Evolutionary conservation across 2,329 filamentous ascomycete species (phyloP), one percentile per base, ranked within the genome.

Genomic region (Beauveria australis): DNA sequence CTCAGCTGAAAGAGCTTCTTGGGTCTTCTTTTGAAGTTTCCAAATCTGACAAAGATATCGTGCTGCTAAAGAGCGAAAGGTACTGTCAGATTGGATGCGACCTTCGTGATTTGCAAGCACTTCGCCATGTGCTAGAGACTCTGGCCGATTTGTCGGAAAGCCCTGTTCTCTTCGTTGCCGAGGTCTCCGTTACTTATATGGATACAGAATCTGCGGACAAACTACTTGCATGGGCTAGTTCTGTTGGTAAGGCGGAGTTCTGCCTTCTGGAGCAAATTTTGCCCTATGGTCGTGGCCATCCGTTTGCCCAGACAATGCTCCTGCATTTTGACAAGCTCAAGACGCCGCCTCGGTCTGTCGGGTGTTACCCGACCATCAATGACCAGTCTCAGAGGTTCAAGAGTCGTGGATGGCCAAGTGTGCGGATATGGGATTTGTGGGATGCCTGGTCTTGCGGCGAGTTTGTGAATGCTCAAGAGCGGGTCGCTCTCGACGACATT

Each of bases 141-240:
- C 78, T 88, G 49, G 70, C 91, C 2, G 76, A 87, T 44, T 70
- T 87, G 18, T 70, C 79, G 1, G 75, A 82, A 8, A 85, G 82
- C 62, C 78, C 81, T 3, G 81, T 96, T 2, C 76, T 97, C 26
- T 96, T 94, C 67, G 82, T 92, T 28, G 92, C 92, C 1, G 93
- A 97, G 73, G 92, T 96, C 16, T 95, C 92, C 3, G 84, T 96
- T 46, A 94, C 91, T 1, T 96, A 96, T 68, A 95, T 96, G 90
- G 85, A 91, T 60, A 83, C 85, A 2, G 72, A 81, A 24, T 85
- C 85, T 46, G 86, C 91, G 6, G 87, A 96, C 75, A 78, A 81
- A 18, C 78, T 97, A 9, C 86, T 97, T 33, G 71, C 79, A 55
- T 97, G 91, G 91, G 87, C 89, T n/a, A 84, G 85, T 59, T 83